Evolutionary conservation across 768 basidiomycete genomes (phyloP).

Genomic region (Neoboletus subvelutipes): DNA sequence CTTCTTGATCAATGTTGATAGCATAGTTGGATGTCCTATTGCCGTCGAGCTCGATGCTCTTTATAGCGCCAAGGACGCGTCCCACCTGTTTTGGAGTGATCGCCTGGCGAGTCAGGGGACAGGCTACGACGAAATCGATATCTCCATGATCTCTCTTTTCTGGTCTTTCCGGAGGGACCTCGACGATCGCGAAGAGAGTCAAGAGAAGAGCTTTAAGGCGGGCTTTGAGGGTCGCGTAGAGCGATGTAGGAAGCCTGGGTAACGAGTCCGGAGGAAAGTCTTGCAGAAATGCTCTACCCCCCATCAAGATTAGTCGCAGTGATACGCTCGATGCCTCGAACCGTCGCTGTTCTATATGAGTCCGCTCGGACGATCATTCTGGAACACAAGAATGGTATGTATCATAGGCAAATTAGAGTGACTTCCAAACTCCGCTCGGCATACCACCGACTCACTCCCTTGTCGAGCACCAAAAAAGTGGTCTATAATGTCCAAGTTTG

Average conservation of each 20-base stretch:
- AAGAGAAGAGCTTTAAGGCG: conserved; percentile 42
- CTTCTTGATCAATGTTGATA: conserved; percentile 42
- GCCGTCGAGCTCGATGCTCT: conserved; percentile 47
- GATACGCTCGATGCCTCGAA: background rate
- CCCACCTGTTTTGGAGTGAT: conserved; percentile 39
- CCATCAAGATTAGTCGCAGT: conserved; percentile 43
- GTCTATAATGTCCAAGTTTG: conserved; percentile 70
- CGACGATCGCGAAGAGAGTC: conserved; percentile 49
- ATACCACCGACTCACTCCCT: background rate
- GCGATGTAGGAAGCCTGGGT: conserved; percentile 58
- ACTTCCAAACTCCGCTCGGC: conserved; percentile 14
- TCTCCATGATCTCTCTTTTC: conserved; percentile 68
- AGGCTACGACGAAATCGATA: conserved; percentile 62
- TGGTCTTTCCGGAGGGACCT: conserved; percentile 61
- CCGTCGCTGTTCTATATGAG: conserved; percentile 5
- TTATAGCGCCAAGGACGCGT: conserved; percentile 45
- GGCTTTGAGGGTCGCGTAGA: conserved; percentile 53
- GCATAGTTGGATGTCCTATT: conserved; percentile 67
- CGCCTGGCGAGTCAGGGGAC: conserved; percentile 32
- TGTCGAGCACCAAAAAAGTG: background rate
- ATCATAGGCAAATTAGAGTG: background rate
- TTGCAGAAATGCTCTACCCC: conserved; percentile 65
- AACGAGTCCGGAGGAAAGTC: conserved; percentile 44
- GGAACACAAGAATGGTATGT: conserved; percentile 10
- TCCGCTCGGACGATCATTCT: conserved; percentile 17